These are phyloP conservation scores for Fusarium secorum DNA, from an alignment of 2,329 filamentous ascomycete species.

Conservation along the genomic window DNA sequence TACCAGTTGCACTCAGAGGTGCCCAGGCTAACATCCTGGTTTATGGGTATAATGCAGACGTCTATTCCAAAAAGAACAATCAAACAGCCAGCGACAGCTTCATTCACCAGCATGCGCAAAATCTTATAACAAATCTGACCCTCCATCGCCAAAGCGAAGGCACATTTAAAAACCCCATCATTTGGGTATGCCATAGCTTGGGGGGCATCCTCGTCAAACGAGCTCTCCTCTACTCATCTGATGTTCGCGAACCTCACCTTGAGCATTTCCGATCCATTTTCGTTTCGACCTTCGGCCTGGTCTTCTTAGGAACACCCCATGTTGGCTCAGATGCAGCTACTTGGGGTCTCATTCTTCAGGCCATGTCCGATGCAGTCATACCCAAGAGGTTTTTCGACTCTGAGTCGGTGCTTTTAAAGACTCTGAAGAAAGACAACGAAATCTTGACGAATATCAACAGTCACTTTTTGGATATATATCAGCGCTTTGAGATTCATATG, in stretches of 20 bases:
- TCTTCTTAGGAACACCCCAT: conserved; percentile 82
- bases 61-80: conserved; percentile 57
- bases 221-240: conserved; percentile 72
- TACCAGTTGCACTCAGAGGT: conserved; percentile 66
- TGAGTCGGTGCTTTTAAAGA: conserved; percentile 72
- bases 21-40: conserved; percentile 71
- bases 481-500: conserved; percentile 77
- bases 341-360: conserved; percentile 73
- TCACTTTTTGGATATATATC: conserved; percentile 75
- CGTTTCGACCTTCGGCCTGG: conserved; percentile 77
- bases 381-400: conserved; percentile 72
- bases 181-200: conserved; percentile 78
- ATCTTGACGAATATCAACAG: conserved; percentile 77
- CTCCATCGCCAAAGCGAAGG: conserved; percentile 67
- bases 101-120: conserved; percentile 76
- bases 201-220: conserved; percentile 77
- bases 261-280: conserved; percentile 74
- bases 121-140: conserved; percentile 68
- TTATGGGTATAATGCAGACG: conserved; percentile 78
- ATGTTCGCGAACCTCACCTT: conserved; percentile 64
- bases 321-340: conserved; percentile 72
- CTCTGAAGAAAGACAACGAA: conserved; percentile 77
- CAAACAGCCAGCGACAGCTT: conserved; percentile 70
- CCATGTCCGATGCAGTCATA: conserved; percentile 70
- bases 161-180: conserved; percentile 69